Base-by-base conservation (phyloP, 805 yeast species). In the Saccharomycopsis schoenii region DNA sequence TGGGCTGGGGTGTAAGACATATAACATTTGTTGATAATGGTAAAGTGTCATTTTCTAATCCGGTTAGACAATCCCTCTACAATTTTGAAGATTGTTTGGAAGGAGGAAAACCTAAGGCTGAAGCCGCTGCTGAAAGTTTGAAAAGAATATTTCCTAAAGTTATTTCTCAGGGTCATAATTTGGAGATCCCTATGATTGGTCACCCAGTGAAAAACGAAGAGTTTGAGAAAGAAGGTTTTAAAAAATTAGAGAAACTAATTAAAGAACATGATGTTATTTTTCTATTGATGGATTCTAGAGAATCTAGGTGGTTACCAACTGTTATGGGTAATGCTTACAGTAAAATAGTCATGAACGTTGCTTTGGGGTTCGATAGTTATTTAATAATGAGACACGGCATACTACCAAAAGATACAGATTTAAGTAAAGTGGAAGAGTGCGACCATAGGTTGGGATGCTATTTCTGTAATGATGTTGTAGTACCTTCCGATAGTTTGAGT, bases 251-350 rank as follows among this genome's bases (percentile, higher is more conserved):
- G 29, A 66, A 73, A 50, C 74, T 91, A 6, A 81, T 89, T 25
- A 77, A 79, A 17, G 74, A 72, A 0, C 93, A 90, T 70, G 99
- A 94, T 71, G 87, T 80, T 0, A 70, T 93, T 0, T 94, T 86
- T 67, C 72, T 96, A 39, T 75, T 92, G 55, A 89, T 92, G 88
- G 99, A 94, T 70, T 90, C 97, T 4, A 79, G 99, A 59, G 99
- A 94, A 70, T 83, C 97, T 0, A 79, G 99, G 65, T 94, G 99
- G 99, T 76, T 94, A n/a, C 99, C 99, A 1, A 87, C 98, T 0
- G 83, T 93, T 0, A 72, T 94, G 47, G 89, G 90, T 0, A 77
- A 82, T 59, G 84, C 85, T 1, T 74, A 80, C 68, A 70, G 78
- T 56, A 94, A 94, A 70, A 76, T 83, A 10, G 96, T 92, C 0